These are phyloP conservation scores for Pleurotus djamor DNA, from an alignment of 768 basidiomycete genomes.

Conservation along the genomic window DNA sequence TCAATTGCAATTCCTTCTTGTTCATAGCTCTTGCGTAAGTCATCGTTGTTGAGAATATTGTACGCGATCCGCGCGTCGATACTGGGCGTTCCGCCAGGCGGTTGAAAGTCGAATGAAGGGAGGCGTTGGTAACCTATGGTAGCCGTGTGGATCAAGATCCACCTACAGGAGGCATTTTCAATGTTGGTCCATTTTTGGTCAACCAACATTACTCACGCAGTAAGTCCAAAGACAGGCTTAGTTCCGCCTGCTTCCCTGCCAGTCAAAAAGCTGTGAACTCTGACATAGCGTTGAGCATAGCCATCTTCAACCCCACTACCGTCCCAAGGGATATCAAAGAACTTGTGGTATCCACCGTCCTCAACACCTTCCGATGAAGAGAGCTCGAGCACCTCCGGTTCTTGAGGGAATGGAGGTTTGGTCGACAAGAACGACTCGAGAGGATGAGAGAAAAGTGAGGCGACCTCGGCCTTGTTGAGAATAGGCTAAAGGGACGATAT, in stretches of 20 bases:
- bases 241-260: conserved; percentile 82
- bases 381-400: conserved; percentile 51
- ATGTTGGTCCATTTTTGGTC: not conserved
- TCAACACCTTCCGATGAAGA: conserved; percentile 13
- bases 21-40: conserved; percentile 35
- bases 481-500: conserved; percentile 56
- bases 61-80: conserved; percentile 40
- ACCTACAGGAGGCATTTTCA: conserved; percentile 21
- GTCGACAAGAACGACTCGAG: conserved; percentile 68
- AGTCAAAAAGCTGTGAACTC: conserved; percentile 81
- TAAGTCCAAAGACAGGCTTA: conserved; percentile 88
- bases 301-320: conserved; percentile 27
- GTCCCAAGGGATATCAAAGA: conserved; percentile 48
- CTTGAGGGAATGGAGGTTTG: conserved; percentile 52
- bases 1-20: conserved; percentile 32
- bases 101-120: conserved; percentile 41
- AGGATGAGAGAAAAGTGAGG: conserved; percentile 83
- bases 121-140: conserved; percentile 39
- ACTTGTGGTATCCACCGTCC: conserved; percentile 54
- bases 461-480: conserved; percentile 77
- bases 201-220: conserved; percentile 58
- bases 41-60: conserved; percentile 33
- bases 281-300: conserved; percentile 21
- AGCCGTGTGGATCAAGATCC: conserved; percentile 44
- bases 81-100: conserved; percentile 27